Percentiles rank a stretch among this genome's conserved stretches.
Conservation (phyloP, 208 protist species). For the Vickermania ingenoplastis region DNA sequence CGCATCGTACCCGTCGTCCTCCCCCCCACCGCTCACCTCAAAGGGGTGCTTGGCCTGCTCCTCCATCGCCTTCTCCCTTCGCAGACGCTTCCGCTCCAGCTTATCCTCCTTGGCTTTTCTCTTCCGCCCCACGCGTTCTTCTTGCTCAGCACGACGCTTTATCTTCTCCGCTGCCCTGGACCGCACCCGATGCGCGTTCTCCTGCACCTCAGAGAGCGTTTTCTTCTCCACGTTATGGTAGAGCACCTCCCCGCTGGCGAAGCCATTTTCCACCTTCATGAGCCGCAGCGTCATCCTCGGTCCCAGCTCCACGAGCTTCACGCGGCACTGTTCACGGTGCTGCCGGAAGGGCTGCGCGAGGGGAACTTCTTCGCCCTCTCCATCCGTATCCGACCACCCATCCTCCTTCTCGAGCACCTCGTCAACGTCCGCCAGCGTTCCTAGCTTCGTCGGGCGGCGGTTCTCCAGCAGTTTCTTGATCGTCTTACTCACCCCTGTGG, state of each 20-base stretch:
- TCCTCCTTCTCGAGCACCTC: slow-evolving; percentile 77
- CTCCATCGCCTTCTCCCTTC: slow-evolving; percentile 42
- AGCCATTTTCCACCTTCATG: slow-evolving; percentile 85
- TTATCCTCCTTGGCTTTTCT: slow-evolving; percentile 34
- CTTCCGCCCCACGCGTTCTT: slow-evolving; percentile 77
- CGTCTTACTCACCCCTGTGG: slow-evolving; percentile 65
- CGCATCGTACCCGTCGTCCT: slow-evolving; percentile 40
- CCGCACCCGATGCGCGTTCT: slow-evolving; percentile 63
- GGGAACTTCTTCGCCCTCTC: slow-evolving; percentile 85
- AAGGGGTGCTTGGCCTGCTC: slow-evolving; percentile 64
- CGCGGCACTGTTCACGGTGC: slow-evolving; percentile 80
- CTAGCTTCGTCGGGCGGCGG: slow-evolving; percentile 71
- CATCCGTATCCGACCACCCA: slow-evolving; percentile 84
- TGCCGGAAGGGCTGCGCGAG: slow-evolving; percentile 80
- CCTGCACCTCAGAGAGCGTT: slow-evolving; percentile 46
- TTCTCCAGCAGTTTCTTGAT: slow-evolving; percentile 86
- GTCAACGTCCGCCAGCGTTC: slow-evolving; percentile 66
- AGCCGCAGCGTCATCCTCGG: slow-evolving; percentile 87
- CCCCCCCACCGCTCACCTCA: slow-evolving; percentile 37
- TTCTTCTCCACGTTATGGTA: slow-evolving; percentile 67
- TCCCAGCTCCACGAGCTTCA: slow-evolving; percentile 88
- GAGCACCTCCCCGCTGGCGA: slow-evolving; percentile 78
- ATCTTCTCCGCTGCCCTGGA: slow-evolving; percentile 53
- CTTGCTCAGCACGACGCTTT: slow-evolving; percentile 64
- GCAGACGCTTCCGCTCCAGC: slow-evolving; percentile 49